phyloP scores from a whole-genome alignment of 73 alveolate species.

The Stentor coeruleus region DNA sequence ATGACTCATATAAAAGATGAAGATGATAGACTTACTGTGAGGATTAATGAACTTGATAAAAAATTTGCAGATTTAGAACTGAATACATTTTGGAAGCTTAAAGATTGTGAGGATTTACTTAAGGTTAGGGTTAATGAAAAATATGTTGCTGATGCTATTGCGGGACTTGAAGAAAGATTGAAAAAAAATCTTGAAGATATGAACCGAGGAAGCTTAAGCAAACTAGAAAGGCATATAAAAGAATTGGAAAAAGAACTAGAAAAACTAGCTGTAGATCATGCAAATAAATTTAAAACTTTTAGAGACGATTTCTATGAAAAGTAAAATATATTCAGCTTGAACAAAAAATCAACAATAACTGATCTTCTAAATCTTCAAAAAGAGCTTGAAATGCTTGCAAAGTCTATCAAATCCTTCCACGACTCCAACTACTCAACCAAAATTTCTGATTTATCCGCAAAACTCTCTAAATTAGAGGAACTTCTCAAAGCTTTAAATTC shows the following conservation, averaged over 20 bases:
- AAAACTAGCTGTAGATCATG: neutral
- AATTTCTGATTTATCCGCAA: neutral
- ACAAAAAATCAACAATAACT: too few species aligned
- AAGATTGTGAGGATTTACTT: slow-evolving; percentile 12
- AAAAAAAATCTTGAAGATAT: neutral
- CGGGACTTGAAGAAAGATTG: neutral
- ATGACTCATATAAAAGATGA: neutral
- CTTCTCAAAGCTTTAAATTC: neutral
- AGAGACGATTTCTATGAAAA: neutral
- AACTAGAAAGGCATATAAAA: neutral
- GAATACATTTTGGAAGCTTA: slow-evolving; percentile 21
- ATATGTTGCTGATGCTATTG: neutral
- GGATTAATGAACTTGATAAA: neutral
- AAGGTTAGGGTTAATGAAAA: slow-evolving; percentile 14
- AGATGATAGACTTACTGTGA: neutral
- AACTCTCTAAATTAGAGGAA: neutral
- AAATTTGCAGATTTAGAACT: neutral
- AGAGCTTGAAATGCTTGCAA: too few species aligned
- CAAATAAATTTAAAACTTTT: neutral
- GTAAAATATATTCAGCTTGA: neutral
- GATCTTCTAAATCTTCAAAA: too few species aligned
- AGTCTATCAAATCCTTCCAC: too few species aligned
- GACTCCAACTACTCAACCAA: neutral
- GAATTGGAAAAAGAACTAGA: neutral
- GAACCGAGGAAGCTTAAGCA: neutral